These are phyloP conservation scores for Citrus sp. DNA, from an alignment of 345 rosid genomes.

Conservation along the genomic window DNA sequence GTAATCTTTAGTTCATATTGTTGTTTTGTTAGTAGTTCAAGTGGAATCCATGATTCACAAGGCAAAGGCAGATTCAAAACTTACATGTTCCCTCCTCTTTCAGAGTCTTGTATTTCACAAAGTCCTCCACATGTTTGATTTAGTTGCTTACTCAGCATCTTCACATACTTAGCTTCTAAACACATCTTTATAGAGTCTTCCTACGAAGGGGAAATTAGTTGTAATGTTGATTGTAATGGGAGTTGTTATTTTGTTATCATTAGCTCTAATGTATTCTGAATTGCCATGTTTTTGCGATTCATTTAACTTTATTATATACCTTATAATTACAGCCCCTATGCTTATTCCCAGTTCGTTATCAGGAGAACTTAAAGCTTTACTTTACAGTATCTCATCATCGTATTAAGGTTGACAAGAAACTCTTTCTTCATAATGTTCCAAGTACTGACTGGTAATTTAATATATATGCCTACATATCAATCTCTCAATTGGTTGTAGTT, in stretches of 20 bases:
- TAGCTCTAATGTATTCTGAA: background rate
- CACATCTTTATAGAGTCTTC: background rate
- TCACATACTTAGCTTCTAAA: background rate
- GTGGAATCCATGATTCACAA: too few species aligned
- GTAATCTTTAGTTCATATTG: too few species aligned
- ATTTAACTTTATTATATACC: too few species aligned
- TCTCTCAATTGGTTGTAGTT: slow-evolving; percentile 34
- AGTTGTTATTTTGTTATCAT: background rate
- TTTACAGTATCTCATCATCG: too few species aligned
- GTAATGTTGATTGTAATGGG: background rate
- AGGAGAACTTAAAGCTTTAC: too few species aligned
- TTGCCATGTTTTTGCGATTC: background rate
- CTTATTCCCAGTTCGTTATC: too few species aligned
- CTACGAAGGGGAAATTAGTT: background rate
- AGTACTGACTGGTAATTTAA: background rate
- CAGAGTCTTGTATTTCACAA: slow-evolving; percentile 1
- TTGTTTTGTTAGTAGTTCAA: too few species aligned
- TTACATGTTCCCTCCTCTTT: too few species aligned
- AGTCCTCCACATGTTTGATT: slow-evolving; percentile 77
- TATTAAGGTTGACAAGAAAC: too few species aligned
- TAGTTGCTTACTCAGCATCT: background rate
- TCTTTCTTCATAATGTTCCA: background rate
- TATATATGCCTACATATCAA: background rate
- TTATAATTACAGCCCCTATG: too few species aligned
- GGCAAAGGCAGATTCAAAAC: too few species aligned